Percentiles rank a stretch among this genome's conserved stretches.
phyloP scores from a whole-genome alignment of 2,329 filamentous ascomycete species.

The Tolypocladium nubicola region DNA sequence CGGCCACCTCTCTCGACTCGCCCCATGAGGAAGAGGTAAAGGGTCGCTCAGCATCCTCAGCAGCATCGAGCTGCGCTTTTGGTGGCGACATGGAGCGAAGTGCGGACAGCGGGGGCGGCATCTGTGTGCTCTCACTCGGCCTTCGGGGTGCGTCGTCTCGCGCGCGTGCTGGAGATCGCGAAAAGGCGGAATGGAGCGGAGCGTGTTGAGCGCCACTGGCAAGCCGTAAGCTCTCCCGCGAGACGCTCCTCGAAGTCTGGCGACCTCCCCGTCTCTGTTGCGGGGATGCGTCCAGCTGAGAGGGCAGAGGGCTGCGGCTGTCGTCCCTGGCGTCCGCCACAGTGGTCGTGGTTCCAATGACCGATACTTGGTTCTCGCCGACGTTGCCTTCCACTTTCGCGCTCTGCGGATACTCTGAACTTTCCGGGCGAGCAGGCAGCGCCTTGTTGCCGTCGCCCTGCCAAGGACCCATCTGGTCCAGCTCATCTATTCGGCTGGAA shows the following conservation, averaged over 20 bases:
- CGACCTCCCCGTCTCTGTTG: constrained; percentile 10
- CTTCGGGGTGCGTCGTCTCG: constrained; percentile 29
- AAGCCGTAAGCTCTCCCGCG: constrained; percentile 13
- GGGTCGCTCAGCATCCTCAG: constrained; percentile 3
- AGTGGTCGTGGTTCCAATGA: constrained; percentile 40
- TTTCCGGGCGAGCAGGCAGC: constrained; percentile 60
- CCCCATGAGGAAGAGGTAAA: constrained; percentile 9
- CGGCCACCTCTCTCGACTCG: constrained; percentile 8
- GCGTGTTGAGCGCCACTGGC: constrained; percentile 14
- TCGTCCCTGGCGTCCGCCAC: constrained; percentile 30
- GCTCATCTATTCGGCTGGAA: constrained; percentile 76
- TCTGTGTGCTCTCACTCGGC: constrained; percentile 44
- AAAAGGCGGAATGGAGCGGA: constrained; percentile 43
- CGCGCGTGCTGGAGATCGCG: constrained; percentile 29
- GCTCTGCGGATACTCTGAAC: constrained; percentile 20
- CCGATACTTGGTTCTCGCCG: neutral
- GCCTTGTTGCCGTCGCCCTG: constrained; percentile 54
- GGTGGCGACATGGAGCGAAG: constrained; percentile 40
- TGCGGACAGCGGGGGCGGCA: constrained; percentile 64
- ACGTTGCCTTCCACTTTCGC: neutral
- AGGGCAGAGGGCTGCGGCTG: constrained; percentile 8
- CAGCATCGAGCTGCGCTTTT: constrained; percentile 11
- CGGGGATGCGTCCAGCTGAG: constrained; percentile 10
- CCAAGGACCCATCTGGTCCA: constrained; percentile 59
- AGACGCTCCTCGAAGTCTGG: constrained; percentile 11